phyloP scores from a whole-genome alignment of 2,329 filamentous ascomycete genomes.

The Orbilia brochopaga region DNA sequence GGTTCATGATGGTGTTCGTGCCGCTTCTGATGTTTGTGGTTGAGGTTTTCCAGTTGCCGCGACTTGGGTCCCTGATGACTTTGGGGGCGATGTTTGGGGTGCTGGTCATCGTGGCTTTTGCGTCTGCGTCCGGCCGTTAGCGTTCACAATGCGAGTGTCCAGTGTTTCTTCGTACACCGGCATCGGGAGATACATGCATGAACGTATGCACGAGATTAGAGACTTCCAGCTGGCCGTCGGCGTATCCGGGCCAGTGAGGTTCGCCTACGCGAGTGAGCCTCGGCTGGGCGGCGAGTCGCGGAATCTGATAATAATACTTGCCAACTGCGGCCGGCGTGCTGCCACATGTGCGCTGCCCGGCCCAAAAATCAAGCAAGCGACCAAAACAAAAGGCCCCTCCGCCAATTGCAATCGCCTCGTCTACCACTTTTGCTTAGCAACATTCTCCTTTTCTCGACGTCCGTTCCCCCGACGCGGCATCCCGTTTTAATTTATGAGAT shows the following conservation, averaged over 20 bases:
- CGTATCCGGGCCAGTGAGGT: background rate
- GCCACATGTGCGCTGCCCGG: too few relatives aligned
- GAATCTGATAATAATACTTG: background rate
- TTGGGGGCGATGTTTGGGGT: background rate
- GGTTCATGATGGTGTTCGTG: too few relatives aligned
- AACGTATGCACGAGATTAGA: too few relatives aligned
- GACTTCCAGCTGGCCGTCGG: background rate
- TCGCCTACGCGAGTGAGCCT: background rate
- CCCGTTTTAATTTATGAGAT: background rate
- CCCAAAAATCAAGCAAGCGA: too few relatives aligned
- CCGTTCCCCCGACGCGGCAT: background rate
- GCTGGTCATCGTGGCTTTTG: background rate
- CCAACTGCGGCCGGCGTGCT: background rate
- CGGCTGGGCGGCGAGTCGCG: background rate
- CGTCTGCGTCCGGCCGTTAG: background rate
- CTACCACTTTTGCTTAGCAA: background rate
- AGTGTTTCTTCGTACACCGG: background rate
- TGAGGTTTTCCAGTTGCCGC: background rate
- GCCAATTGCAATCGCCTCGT: background rate
- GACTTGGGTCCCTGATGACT: background rate
- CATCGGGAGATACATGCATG: background rate
- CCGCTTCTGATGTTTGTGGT: background rate
- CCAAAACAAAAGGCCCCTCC: slow-evolving; percentile 2
- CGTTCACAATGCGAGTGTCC: too few relatives aligned
- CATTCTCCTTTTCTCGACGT: background rate